phyloP scores from a whole-genome alignment of 1,284 basidiomycete species.

The Psilocybe mexicana region DNA sequence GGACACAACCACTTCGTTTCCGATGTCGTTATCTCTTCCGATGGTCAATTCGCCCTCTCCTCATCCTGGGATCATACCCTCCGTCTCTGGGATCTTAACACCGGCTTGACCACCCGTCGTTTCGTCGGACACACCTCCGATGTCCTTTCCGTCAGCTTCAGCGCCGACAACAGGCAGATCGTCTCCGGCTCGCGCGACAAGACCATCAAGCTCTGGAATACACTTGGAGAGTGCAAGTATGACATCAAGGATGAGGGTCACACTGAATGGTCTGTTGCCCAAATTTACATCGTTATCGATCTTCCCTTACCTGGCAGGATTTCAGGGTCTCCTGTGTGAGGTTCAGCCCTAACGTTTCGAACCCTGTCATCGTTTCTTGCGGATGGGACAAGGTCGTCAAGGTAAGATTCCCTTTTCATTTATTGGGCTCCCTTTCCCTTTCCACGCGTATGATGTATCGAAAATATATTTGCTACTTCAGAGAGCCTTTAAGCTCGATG shows the following conservation, averaged over 20 bases:
- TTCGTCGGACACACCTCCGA: slow-evolving; percentile 99
- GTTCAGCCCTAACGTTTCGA: slow-evolving; percentile 98
- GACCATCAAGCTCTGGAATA: slow-evolving; percentile 99
- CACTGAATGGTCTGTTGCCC: slow-evolving; percentile 77
- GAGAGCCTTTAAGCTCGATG: slow-evolving; percentile 45
- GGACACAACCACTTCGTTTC: slow-evolving; percentile 99
- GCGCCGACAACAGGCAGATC: slow-evolving; percentile 97
- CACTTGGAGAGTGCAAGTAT: slow-evolving; percentile 99
- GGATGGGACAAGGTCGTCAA: slow-evolving; percentile 99
- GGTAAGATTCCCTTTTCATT: slow-evolving; percentile 55
- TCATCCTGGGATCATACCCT: slow-evolving; percentile 99
- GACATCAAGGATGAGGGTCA: slow-evolving; percentile 99
- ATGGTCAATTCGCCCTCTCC: slow-evolving; percentile 99
- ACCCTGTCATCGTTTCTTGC: slow-evolving; percentile 98
- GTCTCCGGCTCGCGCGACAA: slow-evolving; percentile 97
- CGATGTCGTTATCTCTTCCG: slow-evolving; percentile 97
- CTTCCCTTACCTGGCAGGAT: slow-evolving; percentile 5
- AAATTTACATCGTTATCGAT: background rate
- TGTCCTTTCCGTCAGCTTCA: slow-evolving; percentile 97
- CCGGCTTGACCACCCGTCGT: slow-evolving; percentile 89
- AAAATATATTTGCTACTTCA: slow-evolving; percentile 42
- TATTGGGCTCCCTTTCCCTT: background rate
- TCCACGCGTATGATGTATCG: slow-evolving; percentile 28
- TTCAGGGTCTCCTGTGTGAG: slow-evolving; percentile 97
- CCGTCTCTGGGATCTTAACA: slow-evolving; percentile 98